Conservation (phyloP, 2,329 filamentous ascomycete genomes). For the Coniochaeta pulveracea region DNA sequence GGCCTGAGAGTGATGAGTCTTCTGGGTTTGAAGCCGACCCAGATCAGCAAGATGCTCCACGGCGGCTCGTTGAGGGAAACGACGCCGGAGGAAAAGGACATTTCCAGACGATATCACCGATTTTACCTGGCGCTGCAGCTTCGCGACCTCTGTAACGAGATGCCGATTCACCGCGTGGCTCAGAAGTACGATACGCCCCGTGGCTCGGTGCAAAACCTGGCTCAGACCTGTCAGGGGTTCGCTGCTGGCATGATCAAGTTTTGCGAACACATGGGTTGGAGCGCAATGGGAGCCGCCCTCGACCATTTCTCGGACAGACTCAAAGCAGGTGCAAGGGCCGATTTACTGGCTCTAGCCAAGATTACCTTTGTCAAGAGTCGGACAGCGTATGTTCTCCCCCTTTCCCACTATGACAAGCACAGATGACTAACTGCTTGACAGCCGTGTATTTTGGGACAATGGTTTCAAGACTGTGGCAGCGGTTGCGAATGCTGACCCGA, state of each 20-base stretch:
- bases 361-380: constrained; percentile 68
- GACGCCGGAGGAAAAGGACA: constrained; percentile 47
- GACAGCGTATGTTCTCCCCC: constrained; percentile 45
- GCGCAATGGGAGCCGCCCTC: constrained; percentile 57
- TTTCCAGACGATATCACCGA: constrained; percentile 53
- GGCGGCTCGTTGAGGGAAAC: constrained; percentile 53
- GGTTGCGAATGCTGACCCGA: constrained; percentile 57
- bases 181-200: constrained; percentile 60
- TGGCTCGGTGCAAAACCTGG: constrained; percentile 59
- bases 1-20: constrained; percentile 57
- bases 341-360: constrained; percentile 58
- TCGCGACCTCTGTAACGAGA: constrained; percentile 68
- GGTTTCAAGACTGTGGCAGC: constrained; percentile 58
- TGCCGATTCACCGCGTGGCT: constrained; percentile 58
- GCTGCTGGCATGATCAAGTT: constrained; percentile 72
- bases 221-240: constrained; percentile 68
- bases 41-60: constrained; percentile 59
- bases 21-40: constrained; percentile 55
- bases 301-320: constrained; percentile 68
- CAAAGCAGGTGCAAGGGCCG: constrained; percentile 58
- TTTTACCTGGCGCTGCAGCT: constrained; percentile 69
- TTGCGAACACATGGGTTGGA: constrained; percentile 67
- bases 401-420: too few relatives aligned
- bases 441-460: constrained; percentile 61
- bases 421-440: constrained; percentile 4